Evolutionary conservation across 2,329 filamentous ascomycete genomes (phyloP).

Genomic region (Fusarium circinatum): DNA sequence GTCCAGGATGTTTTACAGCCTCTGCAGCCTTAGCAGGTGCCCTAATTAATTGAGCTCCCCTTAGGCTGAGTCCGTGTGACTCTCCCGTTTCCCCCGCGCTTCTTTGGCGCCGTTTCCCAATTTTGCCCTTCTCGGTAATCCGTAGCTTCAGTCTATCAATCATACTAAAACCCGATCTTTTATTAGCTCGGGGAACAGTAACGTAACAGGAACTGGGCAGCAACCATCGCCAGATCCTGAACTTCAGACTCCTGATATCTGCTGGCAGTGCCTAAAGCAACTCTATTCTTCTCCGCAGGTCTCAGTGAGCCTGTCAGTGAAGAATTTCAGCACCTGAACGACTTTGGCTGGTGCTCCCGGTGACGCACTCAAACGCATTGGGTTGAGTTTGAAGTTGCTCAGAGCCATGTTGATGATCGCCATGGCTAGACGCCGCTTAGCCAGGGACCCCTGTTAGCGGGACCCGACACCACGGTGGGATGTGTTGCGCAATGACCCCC

Average conservation of each 20-base stretch:
- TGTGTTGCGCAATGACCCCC: conserved; percentile 32
- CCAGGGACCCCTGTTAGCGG: conserved; percentile 17
- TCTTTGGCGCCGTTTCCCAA: background rate
- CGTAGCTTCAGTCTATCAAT: conserved; percentile 3
- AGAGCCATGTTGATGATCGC: conserved; percentile 27
- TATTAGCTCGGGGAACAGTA: background rate
- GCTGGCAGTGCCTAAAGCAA: background rate
- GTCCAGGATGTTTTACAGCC: conserved; percentile 19
- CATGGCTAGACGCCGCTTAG: conserved; percentile 6
- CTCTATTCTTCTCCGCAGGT: background rate
- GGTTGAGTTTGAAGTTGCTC: background rate
- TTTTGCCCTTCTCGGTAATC: conserved; percentile 20
- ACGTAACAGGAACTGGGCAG: background rate
- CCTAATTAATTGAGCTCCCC: conserved; percentile 27
- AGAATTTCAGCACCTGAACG: background rate
- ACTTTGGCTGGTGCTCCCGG: background rate
- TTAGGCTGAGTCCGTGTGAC: conserved; percentile 19
- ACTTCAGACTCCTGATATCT: background rate
- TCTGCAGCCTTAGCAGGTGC: conserved; percentile 9
- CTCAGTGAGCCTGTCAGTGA: background rate
- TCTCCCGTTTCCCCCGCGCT: conserved; percentile 30
- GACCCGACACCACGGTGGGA: conserved; percentile 39
- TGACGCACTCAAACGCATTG: conserved; percentile 10
- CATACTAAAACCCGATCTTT: background rate
- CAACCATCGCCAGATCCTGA: background rate